phyloP scores from a whole-genome alignment of 2,329 filamentous ascomycete species.

The Colletotrichum acutatum region DNA sequence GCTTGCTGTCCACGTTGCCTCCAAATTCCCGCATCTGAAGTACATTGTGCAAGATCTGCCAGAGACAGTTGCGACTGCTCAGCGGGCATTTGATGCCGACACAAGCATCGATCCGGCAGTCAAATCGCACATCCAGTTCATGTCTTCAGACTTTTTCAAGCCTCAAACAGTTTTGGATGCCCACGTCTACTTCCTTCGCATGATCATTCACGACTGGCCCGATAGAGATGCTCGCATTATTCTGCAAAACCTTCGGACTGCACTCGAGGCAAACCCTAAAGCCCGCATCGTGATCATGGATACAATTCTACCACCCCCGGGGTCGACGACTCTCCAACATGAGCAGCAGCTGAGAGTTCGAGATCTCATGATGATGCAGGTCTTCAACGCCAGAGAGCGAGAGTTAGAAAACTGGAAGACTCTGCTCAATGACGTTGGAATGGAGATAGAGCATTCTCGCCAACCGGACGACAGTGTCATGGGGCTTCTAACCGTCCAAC shows the following conservation, averaged over 20 bases:
- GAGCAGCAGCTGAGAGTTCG: slow-evolving; percentile 14
- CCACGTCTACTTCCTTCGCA: slow-evolving; percentile 62
- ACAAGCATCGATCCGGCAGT: slow-evolving; percentile 25
- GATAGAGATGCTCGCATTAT: slow-evolving; percentile 54
- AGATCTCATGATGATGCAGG: slow-evolving; percentile 61
- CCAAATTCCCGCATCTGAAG: slow-evolving; percentile 13
- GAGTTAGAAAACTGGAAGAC: slow-evolving; percentile 54
- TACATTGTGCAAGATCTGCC: slow-evolving; percentile 28
- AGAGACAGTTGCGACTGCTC: slow-evolving; percentile 7
- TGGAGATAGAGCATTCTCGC: not conserved
- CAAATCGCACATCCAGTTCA: slow-evolving; percentile 46
- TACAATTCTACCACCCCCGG: slow-evolving; percentile 51
- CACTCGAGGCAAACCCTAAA: slow-evolving; percentile 40
- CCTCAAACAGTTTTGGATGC: slow-evolving; percentile 50
- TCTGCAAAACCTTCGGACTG: slow-evolving; percentile 52
- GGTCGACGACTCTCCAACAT: slow-evolving; percentile 40
- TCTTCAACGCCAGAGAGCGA: slow-evolving; percentile 60
- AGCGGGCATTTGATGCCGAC: not conserved
- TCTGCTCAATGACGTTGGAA: slow-evolving; percentile 48
- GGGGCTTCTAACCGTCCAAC: slow-evolving; percentile 1
- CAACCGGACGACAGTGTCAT: slow-evolving; percentile 10
- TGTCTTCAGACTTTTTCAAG: slow-evolving; percentile 50
- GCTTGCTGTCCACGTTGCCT: slow-evolving; percentile 9
- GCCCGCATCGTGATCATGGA: slow-evolving; percentile 12
- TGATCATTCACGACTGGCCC: slow-evolving; percentile 66